Evolutionary conservation across 495 filamentous ascomycete genomes (phyloP).

Genomic region (Neurospora terricola): DNA sequence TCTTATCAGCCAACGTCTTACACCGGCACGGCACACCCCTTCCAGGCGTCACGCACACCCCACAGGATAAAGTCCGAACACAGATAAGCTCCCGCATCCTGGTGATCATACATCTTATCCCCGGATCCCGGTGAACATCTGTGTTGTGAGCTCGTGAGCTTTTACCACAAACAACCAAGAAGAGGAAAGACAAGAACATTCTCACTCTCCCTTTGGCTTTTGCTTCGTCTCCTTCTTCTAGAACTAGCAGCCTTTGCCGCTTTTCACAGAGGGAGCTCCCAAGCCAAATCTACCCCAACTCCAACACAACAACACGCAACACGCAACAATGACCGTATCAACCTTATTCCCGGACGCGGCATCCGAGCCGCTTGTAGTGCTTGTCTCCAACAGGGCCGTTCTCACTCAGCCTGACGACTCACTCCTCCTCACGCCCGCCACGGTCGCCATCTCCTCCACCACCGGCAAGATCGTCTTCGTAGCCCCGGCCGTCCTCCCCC

Average conservation of each 20-base stretch:
- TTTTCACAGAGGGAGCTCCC: background rate
- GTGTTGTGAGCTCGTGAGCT: background rate
- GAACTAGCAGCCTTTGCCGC: background rate
- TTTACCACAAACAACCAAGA: background rate
- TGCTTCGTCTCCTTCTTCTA: background rate
- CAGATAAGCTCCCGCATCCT: background rate
- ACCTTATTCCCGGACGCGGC: constrained; percentile 4
- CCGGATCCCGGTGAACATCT: background rate
- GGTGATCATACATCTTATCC: background rate
- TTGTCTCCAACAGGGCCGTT: constrained; percentile 75
- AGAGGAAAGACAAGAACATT: background rate
- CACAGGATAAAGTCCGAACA: background rate
- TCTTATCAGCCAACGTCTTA: constrained; percentile 5
- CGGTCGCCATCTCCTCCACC: constrained; percentile 63
- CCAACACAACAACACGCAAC: background rate
- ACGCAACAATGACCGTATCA: constrained; percentile 14
- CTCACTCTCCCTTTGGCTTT: constrained; percentile 1
- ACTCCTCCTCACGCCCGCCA: constrained; percentile 47
- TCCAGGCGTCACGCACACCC: background rate
- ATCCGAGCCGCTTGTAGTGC: constrained; percentile 40
- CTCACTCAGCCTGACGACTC: constrained; percentile 55
- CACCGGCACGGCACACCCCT: background rate
- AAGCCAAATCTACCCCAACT: background rate
- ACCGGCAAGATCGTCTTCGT: constrained; percentile 82
- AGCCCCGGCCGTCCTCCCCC: constrained; percentile 60